Conservation (phyloP, 345 rosid species). For the Euphorbia tirucalli region DNA sequence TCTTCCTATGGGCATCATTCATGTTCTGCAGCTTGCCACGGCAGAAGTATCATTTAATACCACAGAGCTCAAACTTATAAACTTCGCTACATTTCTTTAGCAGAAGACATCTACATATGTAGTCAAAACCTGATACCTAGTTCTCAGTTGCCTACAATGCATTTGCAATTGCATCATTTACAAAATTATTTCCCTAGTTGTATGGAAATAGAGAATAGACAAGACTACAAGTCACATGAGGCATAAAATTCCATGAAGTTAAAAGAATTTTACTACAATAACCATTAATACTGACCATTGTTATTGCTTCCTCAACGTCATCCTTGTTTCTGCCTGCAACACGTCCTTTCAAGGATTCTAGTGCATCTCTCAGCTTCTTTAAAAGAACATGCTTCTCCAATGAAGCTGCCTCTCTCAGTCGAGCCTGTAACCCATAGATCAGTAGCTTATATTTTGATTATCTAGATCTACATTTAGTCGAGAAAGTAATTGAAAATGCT, state of each 20-base stretch:
- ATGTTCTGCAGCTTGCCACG: neutral
- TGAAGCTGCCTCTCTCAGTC: constrained; percentile 85
- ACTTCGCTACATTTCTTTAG: neutral
- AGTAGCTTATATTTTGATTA: constrained; percentile 12
- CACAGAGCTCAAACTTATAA: neutral
- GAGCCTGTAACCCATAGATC: constrained; percentile 59
- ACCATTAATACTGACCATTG: constrained; percentile 59
- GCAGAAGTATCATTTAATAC: neutral
- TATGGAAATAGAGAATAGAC: neutral
- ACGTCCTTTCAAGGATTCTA: constrained; percentile 84
- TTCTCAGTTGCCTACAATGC: neutral
- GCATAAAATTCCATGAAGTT: neutral
- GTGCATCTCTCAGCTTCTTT: constrained; percentile 94
- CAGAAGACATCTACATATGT: neutral
- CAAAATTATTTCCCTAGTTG: neutral
- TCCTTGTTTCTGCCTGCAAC: constrained; percentile 94
- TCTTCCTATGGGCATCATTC: neutral
- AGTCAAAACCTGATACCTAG: neutral
- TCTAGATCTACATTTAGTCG: neutral
- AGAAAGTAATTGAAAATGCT: constrained; percentile 10
- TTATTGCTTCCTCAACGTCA: constrained; percentile 90
- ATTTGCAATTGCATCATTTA: neutral
- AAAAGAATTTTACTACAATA: constrained; percentile 2
- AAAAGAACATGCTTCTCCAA: constrained; percentile 95
- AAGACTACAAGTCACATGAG: neutral